Base-by-base conservation (phyloP, 2,329 filamentous ascomycete genomes). In the Colletotrichum sp. region DNA sequence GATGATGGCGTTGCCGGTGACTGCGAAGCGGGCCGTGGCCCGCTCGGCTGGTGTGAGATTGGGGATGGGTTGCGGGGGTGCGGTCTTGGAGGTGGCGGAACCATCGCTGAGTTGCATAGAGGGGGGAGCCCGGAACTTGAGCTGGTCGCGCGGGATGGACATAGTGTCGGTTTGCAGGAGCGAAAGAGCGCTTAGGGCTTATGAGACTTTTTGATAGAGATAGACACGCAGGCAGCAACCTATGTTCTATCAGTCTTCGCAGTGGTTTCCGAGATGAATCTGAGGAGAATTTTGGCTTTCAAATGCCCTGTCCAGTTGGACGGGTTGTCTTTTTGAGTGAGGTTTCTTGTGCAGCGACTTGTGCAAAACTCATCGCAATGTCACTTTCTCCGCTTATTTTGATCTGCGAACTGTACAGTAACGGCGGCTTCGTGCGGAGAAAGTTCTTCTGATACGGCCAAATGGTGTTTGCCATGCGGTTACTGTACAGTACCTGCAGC, bases 1-100 rank as follows among this genome's bases (percentile, higher is more conserved):
- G 19, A 83, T 80, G 29, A 83, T 78, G 62, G 82, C 82, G 63
- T 82, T 82, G 22, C 82, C 83, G 8, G 29, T 52, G 34, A 82
- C 72, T 12, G 77, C 78, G 64, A 83, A 83, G 19, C 81, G 61
- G 12, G 61, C 61, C n/a, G 79, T 49, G 79, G 57, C 55, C 11
- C 55, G 30, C 32, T 36, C 61, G n/a, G 61, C 19, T 12, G 61
- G 32, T 0, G 30, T 34, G n/a, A 64, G 0, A 22, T 29, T 11
- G 59, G 55, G 2, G 30, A 0, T 13, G 2, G 55, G 57, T 12
- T 27, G 9, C 16, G 72, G 69, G 15, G 69, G 25, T 34, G 63
- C 68, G 5, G 76, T 77, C 59, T 68, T 66, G 22, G 76, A 75
- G 8, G 72, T 55, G 13, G 68, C 32, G 30, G 67, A 75, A 16